Percentiles rank a stretch among this genome's conserved stretches.
phyloP scores from a whole-genome alignment of 148 eudicot species.

The Linanthus parryae region DNA sequence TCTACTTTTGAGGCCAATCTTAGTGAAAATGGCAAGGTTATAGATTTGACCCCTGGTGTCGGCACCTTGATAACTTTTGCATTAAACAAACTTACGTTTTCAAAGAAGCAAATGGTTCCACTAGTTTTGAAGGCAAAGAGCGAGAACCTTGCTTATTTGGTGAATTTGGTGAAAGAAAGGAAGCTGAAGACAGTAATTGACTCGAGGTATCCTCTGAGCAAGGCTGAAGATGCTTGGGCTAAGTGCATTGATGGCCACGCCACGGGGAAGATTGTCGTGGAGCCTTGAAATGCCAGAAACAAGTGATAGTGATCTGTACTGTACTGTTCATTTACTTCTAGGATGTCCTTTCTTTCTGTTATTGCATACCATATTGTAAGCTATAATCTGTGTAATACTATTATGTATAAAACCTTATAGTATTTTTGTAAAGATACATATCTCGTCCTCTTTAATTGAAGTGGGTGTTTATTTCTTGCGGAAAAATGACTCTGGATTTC shows the following conservation, averaged over 20 bases:
- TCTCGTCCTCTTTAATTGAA: too few species aligned
- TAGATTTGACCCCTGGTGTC: slow-evolving; percentile 45
- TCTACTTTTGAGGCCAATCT: slow-evolving; percentile 52
- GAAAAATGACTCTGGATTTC: too few species aligned
- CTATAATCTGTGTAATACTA: too few species aligned
- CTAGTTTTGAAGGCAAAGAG: slow-evolving; percentile 30
- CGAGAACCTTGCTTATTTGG: slow-evolving; percentile 47
- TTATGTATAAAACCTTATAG: too few species aligned
- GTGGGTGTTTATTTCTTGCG: too few species aligned
- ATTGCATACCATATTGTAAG: too few species aligned
- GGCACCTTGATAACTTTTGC: slow-evolving; percentile 44
- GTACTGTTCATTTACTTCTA: too few species aligned
- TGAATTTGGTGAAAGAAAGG: slow-evolving; percentile 57
- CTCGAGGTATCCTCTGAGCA: slow-evolving; percentile 48
- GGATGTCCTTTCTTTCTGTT: too few species aligned
- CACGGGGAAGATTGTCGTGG: slow-evolving; percentile 71
- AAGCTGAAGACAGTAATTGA: slow-evolving; percentile 69
- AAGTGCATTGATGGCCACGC: slow-evolving; percentile 67
- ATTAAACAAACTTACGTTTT: slow-evolving; percentile 44
- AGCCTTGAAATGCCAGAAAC: slow-evolving; percentile 40
- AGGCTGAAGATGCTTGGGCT: slow-evolving; percentile 82
- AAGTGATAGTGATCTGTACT: too few species aligned
- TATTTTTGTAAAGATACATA: too few species aligned
- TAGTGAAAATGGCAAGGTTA: slow-evolving; percentile 47
- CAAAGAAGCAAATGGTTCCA: slow-evolving; percentile 62